Percentiles rank a stretch among this genome's conserved stretches.
Conservation (phyloP, 2,329 filamentous ascomycete species). For the Fusarium torulosum region DNA sequence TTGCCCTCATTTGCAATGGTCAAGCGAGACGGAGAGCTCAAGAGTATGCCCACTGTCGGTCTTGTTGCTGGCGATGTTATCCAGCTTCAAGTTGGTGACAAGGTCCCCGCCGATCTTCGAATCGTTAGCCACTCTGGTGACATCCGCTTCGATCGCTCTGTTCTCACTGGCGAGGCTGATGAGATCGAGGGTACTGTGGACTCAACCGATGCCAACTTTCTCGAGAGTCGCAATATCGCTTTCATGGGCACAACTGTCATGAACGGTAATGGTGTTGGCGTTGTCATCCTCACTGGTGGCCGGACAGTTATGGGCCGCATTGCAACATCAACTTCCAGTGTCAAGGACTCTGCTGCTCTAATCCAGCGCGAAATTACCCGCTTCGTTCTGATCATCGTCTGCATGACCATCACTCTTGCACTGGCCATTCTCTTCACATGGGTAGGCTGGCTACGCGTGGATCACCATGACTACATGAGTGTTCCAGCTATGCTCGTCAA, state of each 20-base stretch:
- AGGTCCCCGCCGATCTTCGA: constrained; percentile 63
- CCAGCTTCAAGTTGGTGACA: constrained; percentile 60
- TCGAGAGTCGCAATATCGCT: constrained; percentile 59
- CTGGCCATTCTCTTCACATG: constrained; percentile 60
- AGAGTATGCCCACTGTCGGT: constrained; percentile 56
- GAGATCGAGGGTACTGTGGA: constrained; percentile 57
- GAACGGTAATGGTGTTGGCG: constrained; percentile 56
- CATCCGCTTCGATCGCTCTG: constrained; percentile 57
- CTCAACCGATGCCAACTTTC: constrained; percentile 56
- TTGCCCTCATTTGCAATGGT: constrained; percentile 59
- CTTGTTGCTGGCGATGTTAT: constrained; percentile 63
- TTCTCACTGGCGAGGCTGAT: constrained; percentile 59
- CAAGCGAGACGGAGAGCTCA: constrained; percentile 58
- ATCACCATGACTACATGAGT: constrained; percentile 56
- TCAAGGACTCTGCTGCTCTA: constrained; percentile 55
- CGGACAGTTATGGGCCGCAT: constrained; percentile 59
- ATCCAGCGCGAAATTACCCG: constrained; percentile 59
- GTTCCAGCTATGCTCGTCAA: constrained; percentile 60
- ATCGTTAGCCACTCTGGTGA: constrained; percentile 57
- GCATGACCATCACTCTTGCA: constrained; percentile 55
- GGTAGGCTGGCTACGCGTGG: constrained; percentile 56
- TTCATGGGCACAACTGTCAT: constrained; percentile 59
- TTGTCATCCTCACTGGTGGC: constrained; percentile 57
- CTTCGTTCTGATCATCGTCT: constrained; percentile 59
- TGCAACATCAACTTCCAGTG: constrained; percentile 53